Base-by-base conservation (phyloP, 352 stramenopile genomes). In the Phytophthora aleatoria region DNA sequence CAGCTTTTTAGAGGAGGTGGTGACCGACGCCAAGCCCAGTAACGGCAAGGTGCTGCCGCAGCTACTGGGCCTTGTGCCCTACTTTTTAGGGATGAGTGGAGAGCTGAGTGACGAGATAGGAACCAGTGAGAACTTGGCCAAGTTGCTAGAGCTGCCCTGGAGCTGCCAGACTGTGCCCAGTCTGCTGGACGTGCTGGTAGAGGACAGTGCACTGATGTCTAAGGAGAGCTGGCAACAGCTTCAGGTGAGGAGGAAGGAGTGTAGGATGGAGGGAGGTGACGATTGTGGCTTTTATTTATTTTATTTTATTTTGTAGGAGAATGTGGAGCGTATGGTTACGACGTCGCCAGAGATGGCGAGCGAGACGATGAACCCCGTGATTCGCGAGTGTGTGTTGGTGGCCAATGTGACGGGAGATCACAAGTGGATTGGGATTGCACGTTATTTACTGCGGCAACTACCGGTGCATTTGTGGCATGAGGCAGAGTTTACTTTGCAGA, bases 401-500 rank as follows among this genome's bases (percentile, higher is more conserved):
- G 79, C 79, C 0, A 77, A 71, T 52, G 74, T 81, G 20, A 81
- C 71, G 1, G 51, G 72, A 15, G 63, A 76, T 27, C 61, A 64
- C 16, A 67, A 74, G 27, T 93, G 85, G 85, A 73, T 93, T 51
- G 47, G 54, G 11, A 71, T 89, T 30, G 72, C 73, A 13, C 79
- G 85, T 2, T 68, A 77, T 47, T 50, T 93, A 35, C 59, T 90
- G 20, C 70, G 74, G 8, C 70, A 82, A 20, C 62, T 93, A 30
- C 77, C 82, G 0, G 42, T 73, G n/a, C 72, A 87, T 43, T 52
- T 88, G 16, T 68, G 82, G 39, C 81, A 87, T 54, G 85, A 92
- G 43, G 79, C 83, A 5, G 85, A 93, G 26, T 93, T 93, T 51
- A 91, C 85, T 44, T 62, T 93, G 6, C 85, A 92, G 64, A 91